phyloP scores from a whole-genome alignment of 1,284 basidiomycete species.

The Cryptococcus sp. region DNA sequence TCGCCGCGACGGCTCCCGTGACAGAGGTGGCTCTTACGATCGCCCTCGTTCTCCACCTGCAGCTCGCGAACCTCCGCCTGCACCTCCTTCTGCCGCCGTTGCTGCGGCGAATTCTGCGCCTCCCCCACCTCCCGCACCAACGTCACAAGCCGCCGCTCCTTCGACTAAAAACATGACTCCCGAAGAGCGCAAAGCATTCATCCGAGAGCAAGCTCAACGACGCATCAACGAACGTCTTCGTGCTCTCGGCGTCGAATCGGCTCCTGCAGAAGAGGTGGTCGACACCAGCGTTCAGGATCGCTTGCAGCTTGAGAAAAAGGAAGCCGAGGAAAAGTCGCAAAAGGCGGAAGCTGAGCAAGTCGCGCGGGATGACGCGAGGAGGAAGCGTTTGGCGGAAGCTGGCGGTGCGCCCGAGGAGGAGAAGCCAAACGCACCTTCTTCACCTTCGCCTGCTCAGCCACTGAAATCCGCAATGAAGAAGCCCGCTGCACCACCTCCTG shows the following conservation, averaged over 20 bases:
- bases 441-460: slow-evolving; percentile 38
- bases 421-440: slow-evolving; percentile 29
- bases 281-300: slow-evolving; percentile 80
- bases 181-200: slow-evolving; percentile 78
- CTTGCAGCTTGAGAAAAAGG: slow-evolving; percentile 76
- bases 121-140: slow-evolving; percentile 56
- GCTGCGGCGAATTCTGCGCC: slow-evolving; percentile 44
- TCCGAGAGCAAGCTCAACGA: slow-evolving; percentile 78
- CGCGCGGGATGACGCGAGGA: slow-evolving; percentile 68
- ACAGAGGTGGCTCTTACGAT: slow-evolving; percentile 29
- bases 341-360: slow-evolving; percentile 75
- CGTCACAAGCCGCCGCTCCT: slow-evolving; percentile 59
- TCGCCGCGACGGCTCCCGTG: slow-evolving; percentile 28
- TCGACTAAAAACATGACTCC: slow-evolving; percentile 74
- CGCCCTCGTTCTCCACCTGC: slow-evolving; percentile 36
- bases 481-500: slow-evolving; percentile 41
- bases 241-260: slow-evolving; percentile 72
- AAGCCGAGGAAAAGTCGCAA: slow-evolving; percentile 76
- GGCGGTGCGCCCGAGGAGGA: slow-evolving; percentile 55
- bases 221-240: slow-evolving; percentile 84
- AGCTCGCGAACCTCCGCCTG: slow-evolving; percentile 29
- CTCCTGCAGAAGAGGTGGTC: slow-evolving; percentile 58
- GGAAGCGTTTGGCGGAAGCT: slow-evolving; percentile 60
- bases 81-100: slow-evolving; percentile 33
- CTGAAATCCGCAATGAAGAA: slow-evolving; percentile 42